Evolutionary conservation across 2,329 filamentous ascomycete genomes (phyloP), one percentile per base, ranked within the genome.

Genomic region (Trichothecium sympodiale): DNA sequence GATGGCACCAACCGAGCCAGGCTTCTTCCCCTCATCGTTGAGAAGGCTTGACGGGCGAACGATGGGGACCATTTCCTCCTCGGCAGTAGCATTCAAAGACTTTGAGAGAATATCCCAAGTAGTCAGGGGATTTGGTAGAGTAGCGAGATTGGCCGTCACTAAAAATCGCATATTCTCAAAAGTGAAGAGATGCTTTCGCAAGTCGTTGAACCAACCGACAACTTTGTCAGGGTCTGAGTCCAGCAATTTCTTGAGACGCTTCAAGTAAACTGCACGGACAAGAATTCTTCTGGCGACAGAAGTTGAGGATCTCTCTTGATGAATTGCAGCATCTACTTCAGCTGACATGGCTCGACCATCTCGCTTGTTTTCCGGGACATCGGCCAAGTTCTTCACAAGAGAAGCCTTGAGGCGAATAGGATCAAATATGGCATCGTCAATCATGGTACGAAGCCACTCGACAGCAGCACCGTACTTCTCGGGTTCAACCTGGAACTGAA

Each of bases 311-410:
- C 74, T 72, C n/a, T 81, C 71, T 48, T 84, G 77, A 54, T 94
- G 85, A 16, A 93, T 74, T 59, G 89, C 86, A 42, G 79, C 73
- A 47, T 91, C 76, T 38, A 80, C 67, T 43, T 78, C 74, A 37
- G 61, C 62, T 4, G 74, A 64, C 77, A 80, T 80, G 29, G 64
- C 64, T 38, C 79, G 74, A 2, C 91, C 91, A 47, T 83, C 84
- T 29, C 91, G 83, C 66, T 96, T 98, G 35, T 79, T 70, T 52
- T 95, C 87, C 0, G 91, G 91, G 14, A 98, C 81, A 48, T 96
- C 89, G 3, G 88, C 87, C 14, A 95, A 69, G 31, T 93, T 76
- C 57, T 94, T 93, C 39, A 79, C 78, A 13, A 93, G 62, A 16
- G 69, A 64, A 43, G 83, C 74, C 45, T 70, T 71, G 34, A 81